Conservation (phyloP, 768 basidiomycete species). For the Panus rudis region DNA sequence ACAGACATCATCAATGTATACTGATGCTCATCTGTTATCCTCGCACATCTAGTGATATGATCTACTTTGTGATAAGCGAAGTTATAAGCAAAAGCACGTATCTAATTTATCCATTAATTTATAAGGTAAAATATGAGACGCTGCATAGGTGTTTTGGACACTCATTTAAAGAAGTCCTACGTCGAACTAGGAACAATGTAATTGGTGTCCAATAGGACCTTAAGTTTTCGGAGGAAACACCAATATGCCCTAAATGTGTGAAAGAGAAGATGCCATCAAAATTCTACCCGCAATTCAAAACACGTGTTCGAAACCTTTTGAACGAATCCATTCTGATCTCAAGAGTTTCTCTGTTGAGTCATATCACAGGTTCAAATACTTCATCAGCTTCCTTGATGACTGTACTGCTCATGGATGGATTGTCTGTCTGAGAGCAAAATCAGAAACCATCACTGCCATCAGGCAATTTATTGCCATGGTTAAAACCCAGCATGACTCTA, state of each 20-base stretch:
- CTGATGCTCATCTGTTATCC: not conserved
- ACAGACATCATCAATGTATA: not conserved
- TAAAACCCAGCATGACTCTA: not conserved
- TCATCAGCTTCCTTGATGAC: conserved; percentile 7
- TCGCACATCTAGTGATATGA: not conserved
- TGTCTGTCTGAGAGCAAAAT: not conserved
- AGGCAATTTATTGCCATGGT: conserved; percentile 4
- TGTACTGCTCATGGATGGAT: conserved; percentile 3
- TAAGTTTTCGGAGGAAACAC: not conserved
- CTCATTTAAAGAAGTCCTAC: conserved; percentile 2
- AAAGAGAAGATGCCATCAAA: not conserved
- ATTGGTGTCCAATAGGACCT: not conserved
- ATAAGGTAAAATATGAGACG: too few relatives aligned
- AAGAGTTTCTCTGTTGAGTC: not conserved
- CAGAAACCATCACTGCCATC: not conserved
- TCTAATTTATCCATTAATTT: too few relatives aligned
- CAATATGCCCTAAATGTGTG: not conserved
- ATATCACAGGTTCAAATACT: conserved; percentile 4
- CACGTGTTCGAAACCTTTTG: not conserved
- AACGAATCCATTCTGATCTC: conserved; percentile 3
- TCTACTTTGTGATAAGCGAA: too few relatives aligned
- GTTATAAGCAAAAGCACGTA: too few relatives aligned
- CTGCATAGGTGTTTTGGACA: too few relatives aligned
- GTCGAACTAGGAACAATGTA: not conserved
- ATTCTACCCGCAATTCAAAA: not conserved